Conservation (phyloP, 2,329 filamentous ascomycete species). For the Graphilbum ipis-grandicollis region DNA sequence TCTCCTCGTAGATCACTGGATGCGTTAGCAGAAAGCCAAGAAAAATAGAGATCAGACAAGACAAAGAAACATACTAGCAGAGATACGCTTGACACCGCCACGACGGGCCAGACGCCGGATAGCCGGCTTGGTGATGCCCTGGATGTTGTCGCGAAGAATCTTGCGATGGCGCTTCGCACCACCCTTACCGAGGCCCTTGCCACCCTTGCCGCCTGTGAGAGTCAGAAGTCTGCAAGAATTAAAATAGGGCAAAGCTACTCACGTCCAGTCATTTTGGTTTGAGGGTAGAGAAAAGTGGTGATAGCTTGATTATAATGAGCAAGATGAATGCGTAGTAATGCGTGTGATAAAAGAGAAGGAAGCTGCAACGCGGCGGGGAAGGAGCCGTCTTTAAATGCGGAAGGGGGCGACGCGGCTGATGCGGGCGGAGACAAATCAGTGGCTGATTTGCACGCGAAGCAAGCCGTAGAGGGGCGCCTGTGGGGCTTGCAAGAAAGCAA, state of each 20-base stretch:
- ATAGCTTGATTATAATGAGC: neutral
- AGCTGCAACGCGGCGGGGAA: slow-evolving; percentile 4
- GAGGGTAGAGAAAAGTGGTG: slow-evolving; percentile 5
- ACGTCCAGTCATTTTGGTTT: slow-evolving; percentile 12
- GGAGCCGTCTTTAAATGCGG: slow-evolving; percentile 1
- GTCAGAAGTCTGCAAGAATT: slow-evolving; percentile 16
- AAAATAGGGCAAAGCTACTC: slow-evolving; percentile 13
- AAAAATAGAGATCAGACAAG: neutral
- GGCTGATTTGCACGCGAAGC: neutral
- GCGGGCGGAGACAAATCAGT: neutral
- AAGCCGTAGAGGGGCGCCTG: too few relatives aligned
- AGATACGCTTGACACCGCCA: slow-evolving; percentile 99
- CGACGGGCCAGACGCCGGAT: slow-evolving; percentile 96
- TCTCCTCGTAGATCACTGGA: slow-evolving; percentile 62
- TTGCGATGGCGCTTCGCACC: slow-evolving; percentile 98
- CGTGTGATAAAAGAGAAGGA: slow-evolving; percentile 1
- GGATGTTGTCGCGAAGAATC: slow-evolving; percentile 99
- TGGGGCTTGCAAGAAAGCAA: neutral
- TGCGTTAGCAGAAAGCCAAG: neutral
- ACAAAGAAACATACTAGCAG: slow-evolving; percentile 50
- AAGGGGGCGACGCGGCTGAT: neutral
- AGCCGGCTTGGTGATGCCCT: slow-evolving; percentile 97
- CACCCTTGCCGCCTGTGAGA: slow-evolving; percentile 69
- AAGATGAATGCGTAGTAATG: slow-evolving; percentile 3
- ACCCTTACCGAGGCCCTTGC: slow-evolving; percentile 95